A percentile compares a stretch with the other conserved stretches of the same genome.
These are phyloP conservation scores for Pythium scleroteichum DNA, from an alignment of 352 stramenopile genomes.

Conservation along the genomic window DNA sequence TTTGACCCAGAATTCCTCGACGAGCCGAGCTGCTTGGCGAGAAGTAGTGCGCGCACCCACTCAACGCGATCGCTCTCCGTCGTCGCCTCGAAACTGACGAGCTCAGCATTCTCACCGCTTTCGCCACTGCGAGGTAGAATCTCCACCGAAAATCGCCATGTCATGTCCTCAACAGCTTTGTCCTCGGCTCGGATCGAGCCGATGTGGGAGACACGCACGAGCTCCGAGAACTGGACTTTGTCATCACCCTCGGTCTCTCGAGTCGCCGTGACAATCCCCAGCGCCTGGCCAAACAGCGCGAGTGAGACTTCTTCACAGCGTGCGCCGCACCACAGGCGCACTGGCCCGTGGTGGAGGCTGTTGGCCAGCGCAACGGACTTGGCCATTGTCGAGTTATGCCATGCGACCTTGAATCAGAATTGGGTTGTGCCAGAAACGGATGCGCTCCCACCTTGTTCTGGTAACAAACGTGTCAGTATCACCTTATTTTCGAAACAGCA, in stretches of 20 bases:
- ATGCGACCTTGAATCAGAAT: no score
- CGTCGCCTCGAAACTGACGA: conserved; percentile 15
- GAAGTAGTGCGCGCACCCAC: conserved; percentile 28
- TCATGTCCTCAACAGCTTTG: conserved; percentile 1
- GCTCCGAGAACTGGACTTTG: background rate
- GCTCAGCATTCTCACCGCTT: background rate
- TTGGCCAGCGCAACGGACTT: conserved; percentile 25
- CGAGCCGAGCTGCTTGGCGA: conserved; percentile 24
- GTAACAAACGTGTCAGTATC: background rate
- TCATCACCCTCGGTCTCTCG: background rate
- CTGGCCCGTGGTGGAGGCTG: conserved; percentile 22
- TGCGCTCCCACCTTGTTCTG: conserved; percentile 12
- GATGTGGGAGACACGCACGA: background rate
- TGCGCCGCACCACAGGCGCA: conserved; percentile 11
- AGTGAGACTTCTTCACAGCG: conserved; percentile 7
- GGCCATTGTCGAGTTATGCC: conserved; percentile 4
- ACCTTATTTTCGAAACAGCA: conserved; percentile 7
- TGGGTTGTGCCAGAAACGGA: background rate
- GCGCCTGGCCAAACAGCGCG: conserved; percentile 25
- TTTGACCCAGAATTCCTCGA: background rate
- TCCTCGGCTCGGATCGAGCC: background rate
- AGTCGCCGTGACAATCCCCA: background rate
- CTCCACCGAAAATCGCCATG: conserved; percentile 1
- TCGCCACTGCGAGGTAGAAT: background rate
- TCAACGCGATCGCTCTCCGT: conserved; percentile 24